A percentile compares a stretch with the other conserved stretches of the same genome.
Evolutionary conservation across 768 basidiomycete genomes (phyloP).

Genomic region (Calocera viscosa): DNA sequence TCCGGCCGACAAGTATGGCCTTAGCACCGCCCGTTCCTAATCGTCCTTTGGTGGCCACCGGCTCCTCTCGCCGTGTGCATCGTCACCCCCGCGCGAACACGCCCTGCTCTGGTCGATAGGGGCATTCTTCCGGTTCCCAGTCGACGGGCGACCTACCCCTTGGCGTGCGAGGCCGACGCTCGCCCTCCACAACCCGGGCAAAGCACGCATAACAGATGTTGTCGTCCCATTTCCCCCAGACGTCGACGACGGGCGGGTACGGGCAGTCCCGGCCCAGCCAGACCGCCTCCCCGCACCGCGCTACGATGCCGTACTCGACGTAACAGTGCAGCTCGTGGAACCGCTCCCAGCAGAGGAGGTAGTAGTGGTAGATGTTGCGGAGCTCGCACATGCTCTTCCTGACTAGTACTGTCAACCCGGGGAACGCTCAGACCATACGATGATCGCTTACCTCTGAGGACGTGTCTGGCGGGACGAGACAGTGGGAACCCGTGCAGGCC

Average conservation of each 20-base stretch:
- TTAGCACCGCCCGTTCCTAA: not conserved
- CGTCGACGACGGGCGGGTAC: not conserved
- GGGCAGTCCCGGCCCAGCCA: not conserved
- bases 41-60: not conserved
- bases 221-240: constrained; percentile 3
- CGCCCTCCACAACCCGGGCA: not conserved
- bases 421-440: not conserved
- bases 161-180: not conserved
- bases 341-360: not conserved
- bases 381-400: not conserved
- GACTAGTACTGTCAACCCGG: not conserved
- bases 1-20: not conserved
- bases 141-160: not conserved
- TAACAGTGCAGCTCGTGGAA: not conserved
- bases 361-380: not conserved
- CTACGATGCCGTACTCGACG: not conserved
- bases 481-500: no score
- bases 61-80: not conserved
- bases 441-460: not conserved
- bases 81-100: not conserved
- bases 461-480: no score
- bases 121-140: not conserved
- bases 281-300: not conserved
- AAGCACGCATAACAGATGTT: not conserved
- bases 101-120: not conserved